Conservation (phyloP, 257 asterid species). For the Cynanchum wilfordii region DNA sequence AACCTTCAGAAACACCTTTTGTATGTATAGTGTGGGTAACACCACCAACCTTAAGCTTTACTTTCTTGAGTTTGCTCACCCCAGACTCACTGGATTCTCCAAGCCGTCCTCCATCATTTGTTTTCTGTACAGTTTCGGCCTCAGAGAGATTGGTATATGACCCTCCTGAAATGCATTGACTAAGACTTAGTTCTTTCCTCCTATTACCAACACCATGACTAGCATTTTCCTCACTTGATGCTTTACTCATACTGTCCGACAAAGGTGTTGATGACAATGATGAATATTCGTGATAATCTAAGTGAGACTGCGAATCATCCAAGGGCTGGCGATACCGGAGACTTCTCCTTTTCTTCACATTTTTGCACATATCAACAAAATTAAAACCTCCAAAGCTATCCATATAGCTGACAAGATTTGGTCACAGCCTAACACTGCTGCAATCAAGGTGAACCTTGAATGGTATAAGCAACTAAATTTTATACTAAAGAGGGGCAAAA, state of each 20-base stretch:
- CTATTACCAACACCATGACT: conserved; percentile 16
- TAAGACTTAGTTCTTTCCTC: conserved; percentile 21
- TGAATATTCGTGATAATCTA: conserved; percentile 37
- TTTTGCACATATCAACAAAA: conserved; percentile 23
- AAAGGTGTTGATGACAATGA: conserved; percentile 59
- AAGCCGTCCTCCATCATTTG: conserved; percentile 25
- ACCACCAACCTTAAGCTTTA: conserved; percentile 82
- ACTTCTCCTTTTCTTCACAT: conserved; percentile 55
- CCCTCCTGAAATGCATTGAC: conserved; percentile 25
- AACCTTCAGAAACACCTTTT: conserved; percentile 37
- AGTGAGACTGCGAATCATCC: conserved; percentile 42
- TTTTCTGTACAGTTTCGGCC: conserved; percentile 30
- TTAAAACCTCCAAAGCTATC: conserved; percentile 37
- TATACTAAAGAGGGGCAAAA: background rate
- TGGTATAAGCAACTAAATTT: background rate
- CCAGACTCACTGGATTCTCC: conserved; percentile 25
- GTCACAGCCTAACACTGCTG: background rate
- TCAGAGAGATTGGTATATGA: conserved; percentile 32
- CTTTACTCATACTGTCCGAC: conserved; percentile 44
- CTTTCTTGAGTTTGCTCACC: conserved; percentile 46
- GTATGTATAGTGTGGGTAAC: conserved; percentile 62
- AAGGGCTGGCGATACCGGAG: conserved; percentile 46
- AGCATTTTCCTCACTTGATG: conserved; percentile 43
- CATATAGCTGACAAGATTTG: conserved; percentile 28
- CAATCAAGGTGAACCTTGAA: background rate